Percentiles rank a stretch among this genome's conserved stretches.
These are phyloP conservation scores for Alopecurus myosuroides DNA, from an alignment of 176 grass and related monocot genomes.

Conservation along the genomic window DNA sequence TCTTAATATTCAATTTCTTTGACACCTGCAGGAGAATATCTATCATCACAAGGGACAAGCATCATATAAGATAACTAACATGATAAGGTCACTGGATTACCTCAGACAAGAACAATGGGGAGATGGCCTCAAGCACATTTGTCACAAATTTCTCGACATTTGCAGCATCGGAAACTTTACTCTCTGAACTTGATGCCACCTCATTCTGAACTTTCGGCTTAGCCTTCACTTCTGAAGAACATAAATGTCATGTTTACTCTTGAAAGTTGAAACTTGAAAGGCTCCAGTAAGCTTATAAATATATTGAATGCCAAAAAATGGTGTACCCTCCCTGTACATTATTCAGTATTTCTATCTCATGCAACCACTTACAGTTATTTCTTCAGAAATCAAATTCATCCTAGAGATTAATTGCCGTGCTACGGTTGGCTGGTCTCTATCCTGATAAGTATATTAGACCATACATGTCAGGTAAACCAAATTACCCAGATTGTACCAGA, in stretches of 20 bases:
- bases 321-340: not conserved
- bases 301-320: constrained; percentile 7
- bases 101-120: constrained; percentile 50
- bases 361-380: not conserved
- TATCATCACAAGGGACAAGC: constrained; percentile 19
- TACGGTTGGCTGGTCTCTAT: not conserved
- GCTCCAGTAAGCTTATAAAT: constrained; percentile 10
- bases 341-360: not conserved
- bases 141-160: constrained; percentile 62
- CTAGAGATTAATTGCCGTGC: not conserved
- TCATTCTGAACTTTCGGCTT: constrained; percentile 40
- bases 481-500: not conserved
- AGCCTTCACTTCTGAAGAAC: constrained; percentile 43
- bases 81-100: constrained; percentile 34
- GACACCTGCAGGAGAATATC: constrained; percentile 43
- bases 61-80: not conserved
- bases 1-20: constrained; percentile 59
- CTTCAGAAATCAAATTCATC: not conserved
- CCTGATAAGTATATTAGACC: not conserved
- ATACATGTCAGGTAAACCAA: not conserved
- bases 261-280: constrained; percentile 6
- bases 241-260: constrained; percentile 10
- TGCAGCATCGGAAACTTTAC: constrained; percentile 24
- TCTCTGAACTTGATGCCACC: constrained; percentile 30
- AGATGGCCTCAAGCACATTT: constrained; percentile 63